Base-by-base conservation (phyloP, 805 yeast species). In the Candida koratica region DNA sequence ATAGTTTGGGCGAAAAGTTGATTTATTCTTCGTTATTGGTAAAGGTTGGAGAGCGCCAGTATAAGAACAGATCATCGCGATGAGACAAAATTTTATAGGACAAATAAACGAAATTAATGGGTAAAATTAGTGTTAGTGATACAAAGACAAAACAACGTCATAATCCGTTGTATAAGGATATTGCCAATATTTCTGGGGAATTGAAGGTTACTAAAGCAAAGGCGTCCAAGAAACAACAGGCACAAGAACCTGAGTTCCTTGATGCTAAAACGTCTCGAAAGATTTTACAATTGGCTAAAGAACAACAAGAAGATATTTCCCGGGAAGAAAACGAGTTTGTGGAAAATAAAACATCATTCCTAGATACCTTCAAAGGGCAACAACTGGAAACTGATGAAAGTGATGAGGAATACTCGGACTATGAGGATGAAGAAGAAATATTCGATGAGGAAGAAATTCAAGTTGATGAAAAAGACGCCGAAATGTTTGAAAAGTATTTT, bases 301-400 rank as follows among this genome's bases (percentile, higher is more conserved):
- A 84, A 51, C 99, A 93, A 64, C 96, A 88, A 60, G 88, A 84
- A 29, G 99, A 93, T 55, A 57, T 89, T 14, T 89, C 78, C 36
- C 55, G 49, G 5, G 79, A 69, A 32, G 83, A 78, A 43, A 64
- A 64, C 25, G 49, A 22, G 36, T 39, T 15, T 8, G 24, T 34
- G 43, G 32, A 46, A 39, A 34, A 44, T n/a, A 28, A 28, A 47
- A 41, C 51, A 33, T 22, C 55, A 28, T 45, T 57, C 38, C 45
- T 51, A 12, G 55, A 55, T 27, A 34, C 51, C 6, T 45, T 49
- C 42, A 51, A 46, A 45, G 42, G 42, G 13, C 53, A 52, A 26
- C 38, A 47, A 11, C 58, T 53, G 14, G 60, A 49, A 9, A 67
- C 58, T 17, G 66, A 60, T 23, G 70, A 60, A 12, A 67, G 62